Conservation (phyloP, 768 basidiomycete species). For the Naganishia antarctica region DNA sequence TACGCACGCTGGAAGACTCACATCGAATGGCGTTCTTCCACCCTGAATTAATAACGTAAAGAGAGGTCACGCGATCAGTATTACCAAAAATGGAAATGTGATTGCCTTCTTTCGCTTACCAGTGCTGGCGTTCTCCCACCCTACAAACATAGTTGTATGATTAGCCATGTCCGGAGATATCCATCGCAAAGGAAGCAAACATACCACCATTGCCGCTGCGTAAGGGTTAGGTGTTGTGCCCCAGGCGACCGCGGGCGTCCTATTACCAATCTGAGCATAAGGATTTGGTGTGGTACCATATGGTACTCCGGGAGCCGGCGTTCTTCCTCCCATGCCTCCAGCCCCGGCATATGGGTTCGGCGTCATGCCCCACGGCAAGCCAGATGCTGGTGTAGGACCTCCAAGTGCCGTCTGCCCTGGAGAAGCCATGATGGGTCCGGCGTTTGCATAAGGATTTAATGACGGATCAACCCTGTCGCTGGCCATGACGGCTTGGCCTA, state of each 20-base stretch:
- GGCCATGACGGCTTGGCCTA: slow-evolving; percentile 18
- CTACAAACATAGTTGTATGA: slow-evolving; percentile 25
- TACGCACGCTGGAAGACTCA: neutral
- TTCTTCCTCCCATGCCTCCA: slow-evolving; percentile 40
- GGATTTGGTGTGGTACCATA: slow-evolving; percentile 53
- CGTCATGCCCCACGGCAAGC: slow-evolving; percentile 41
- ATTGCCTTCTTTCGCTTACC: slow-evolving; percentile 5
- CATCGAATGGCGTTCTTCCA: slow-evolving; percentile 23
- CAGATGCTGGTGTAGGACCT: slow-evolving; percentile 37
- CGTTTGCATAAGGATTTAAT: slow-evolving; percentile 21
- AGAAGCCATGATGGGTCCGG: slow-evolving; percentile 3
- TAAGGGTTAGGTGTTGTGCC: slow-evolving; percentile 54
- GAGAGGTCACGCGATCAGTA: neutral
- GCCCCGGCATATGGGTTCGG: slow-evolving; percentile 54
- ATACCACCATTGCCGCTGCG: slow-evolving; percentile 36
- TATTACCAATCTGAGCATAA: slow-evolving; percentile 49
- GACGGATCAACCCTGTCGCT: slow-evolving; percentile 25
- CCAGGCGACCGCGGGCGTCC: slow-evolving; percentile 28
- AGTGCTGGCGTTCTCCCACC: slow-evolving; percentile 63
- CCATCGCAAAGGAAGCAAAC: neutral
- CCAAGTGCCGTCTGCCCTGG: slow-evolving; percentile 27
- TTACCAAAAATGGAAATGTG: neutral
- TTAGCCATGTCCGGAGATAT: neutral
- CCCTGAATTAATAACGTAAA: slow-evolving; percentile 3
- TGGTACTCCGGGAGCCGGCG: slow-evolving; percentile 30